Evolutionary conservation across 2,329 filamentous ascomycete species (phyloP).

Genomic region (Hypoxylon sp.): DNA sequence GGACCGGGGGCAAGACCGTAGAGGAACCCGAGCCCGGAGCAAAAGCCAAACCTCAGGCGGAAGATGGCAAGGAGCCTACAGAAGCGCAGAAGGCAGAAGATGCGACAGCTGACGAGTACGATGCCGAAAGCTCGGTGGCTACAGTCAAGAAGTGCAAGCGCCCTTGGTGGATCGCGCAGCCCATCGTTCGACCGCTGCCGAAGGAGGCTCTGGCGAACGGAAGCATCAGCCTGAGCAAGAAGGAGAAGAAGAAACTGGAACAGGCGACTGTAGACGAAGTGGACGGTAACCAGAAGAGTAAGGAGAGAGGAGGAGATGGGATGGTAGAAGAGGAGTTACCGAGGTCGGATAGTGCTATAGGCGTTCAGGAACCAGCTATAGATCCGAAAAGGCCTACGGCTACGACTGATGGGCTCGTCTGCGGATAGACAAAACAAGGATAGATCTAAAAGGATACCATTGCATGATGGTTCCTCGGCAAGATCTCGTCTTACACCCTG

Average conservation of each 20-base stretch:
- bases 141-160: conserved; percentile 77
- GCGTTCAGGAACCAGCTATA: conserved; percentile 39
- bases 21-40: conserved; percentile 46
- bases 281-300: conserved; percentile 1
- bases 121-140: conserved; percentile 67
- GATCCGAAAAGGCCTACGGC: conserved; percentile 32
- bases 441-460: conserved; percentile 5
- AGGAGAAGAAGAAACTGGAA: conserved; percentile 60
- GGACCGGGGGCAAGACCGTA: conserved; percentile 58
- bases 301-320: conserved; percentile 11
- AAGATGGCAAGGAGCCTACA: conserved; percentile 7
- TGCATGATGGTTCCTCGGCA: background rate
- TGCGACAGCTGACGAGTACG: conserved; percentile 45
- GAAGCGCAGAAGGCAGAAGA: conserved; percentile 33
- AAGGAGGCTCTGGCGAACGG: conserved; percentile 87
- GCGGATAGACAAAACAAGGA: conserved; percentile 33
- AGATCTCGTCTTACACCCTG: too few species aligned
- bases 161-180: conserved; percentile 91
- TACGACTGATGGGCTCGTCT: conserved; percentile 40
- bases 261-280: conserved; percentile 40
- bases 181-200: conserved; percentile 84
- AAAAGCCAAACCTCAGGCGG: conserved; percentile 33
- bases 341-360: conserved; percentile 33
- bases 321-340: conserved; percentile 34
- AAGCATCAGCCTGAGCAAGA: conserved; percentile 77